phyloP scores from a whole-genome alignment of 768 basidiomycete genomes.

The Melanogaster broomeanus region DNA sequence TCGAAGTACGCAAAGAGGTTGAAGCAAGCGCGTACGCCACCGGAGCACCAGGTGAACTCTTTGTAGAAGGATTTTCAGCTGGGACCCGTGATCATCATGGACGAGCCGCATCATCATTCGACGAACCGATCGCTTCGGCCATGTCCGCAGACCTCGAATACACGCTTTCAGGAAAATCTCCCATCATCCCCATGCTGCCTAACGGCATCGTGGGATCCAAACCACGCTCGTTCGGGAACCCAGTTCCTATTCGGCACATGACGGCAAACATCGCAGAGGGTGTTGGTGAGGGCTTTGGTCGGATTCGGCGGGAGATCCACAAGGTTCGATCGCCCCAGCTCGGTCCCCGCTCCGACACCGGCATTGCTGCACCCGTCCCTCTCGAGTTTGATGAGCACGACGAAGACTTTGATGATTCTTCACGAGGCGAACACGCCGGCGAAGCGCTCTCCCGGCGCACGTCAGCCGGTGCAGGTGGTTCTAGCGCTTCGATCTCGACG shows the following conservation, averaged over 20 bases:
- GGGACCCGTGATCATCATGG: slow-evolving; percentile 45
- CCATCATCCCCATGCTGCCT: slow-evolving; percentile 76
- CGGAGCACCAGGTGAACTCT: slow-evolving; percentile 43
- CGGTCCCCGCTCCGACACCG: slow-evolving; percentile 25
- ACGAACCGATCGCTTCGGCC: slow-evolving; percentile 77
- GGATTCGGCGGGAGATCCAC: slow-evolving; percentile 57
- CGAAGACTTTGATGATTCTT: slow-evolving; percentile 49
- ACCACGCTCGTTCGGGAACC: slow-evolving; percentile 39
- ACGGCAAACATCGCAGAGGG: slow-evolving; percentile 51
- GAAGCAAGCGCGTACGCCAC: slow-evolving; percentile 57
- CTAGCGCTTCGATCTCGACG: slow-evolving; percentile 38
- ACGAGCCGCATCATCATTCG: slow-evolving; percentile 51
- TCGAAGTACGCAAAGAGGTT: slow-evolving; percentile 74
- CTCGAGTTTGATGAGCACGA: slow-evolving; percentile 71
- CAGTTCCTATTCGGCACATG: slow-evolving; percentile 61
- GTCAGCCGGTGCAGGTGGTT: slow-evolving; percentile 25
- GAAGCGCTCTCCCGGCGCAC: slow-evolving; percentile 27
- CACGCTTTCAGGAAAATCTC: slow-evolving; percentile 34
- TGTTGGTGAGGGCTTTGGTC: slow-evolving; percentile 60
- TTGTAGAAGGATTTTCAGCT: slow-evolving; percentile 51
- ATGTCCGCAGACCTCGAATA: slow-evolving; percentile 64
- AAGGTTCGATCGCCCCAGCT: slow-evolving; percentile 50
- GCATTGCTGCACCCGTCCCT: slow-evolving; percentile 30
- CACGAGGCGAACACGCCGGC: slow-evolving; percentile 10
- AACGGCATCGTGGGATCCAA: slow-evolving; percentile 57